phyloP scores from a whole-genome alignment of 192 early-diverging fungal species.

The Podochytrium sp. region DNA sequence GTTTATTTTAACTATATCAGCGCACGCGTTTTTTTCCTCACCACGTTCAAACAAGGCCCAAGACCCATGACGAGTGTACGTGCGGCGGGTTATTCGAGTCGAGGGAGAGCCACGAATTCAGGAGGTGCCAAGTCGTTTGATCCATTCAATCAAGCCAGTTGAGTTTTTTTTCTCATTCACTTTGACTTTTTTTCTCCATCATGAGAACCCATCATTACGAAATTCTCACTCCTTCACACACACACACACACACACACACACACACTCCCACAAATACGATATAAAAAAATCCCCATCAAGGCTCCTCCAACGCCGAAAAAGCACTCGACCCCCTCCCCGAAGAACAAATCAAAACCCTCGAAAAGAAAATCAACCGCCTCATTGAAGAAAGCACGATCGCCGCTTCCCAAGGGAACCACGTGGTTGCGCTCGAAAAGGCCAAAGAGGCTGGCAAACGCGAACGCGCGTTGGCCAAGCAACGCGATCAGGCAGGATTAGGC shows the following conservation, averaged over 20 bases:
- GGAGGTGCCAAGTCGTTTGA: constrained; percentile 52
- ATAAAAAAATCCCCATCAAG: too few relatives aligned
- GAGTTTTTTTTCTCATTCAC: background rate
- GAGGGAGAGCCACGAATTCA: constrained; percentile 45
- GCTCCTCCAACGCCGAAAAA: too few relatives aligned
- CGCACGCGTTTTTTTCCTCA: constrained; percentile 18
- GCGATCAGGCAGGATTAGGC: constrained; percentile 54
- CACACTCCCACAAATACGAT: too few relatives aligned
- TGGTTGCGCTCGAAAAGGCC: constrained; percentile 59
- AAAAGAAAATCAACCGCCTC: constrained; percentile 52
- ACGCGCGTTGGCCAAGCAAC: constrained; percentile 53
- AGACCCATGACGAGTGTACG: constrained; percentile 63
- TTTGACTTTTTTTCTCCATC: too few relatives aligned
- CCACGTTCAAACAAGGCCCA: constrained; percentile 16
- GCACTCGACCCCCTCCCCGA: constrained; percentile 50
- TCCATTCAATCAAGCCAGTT: constrained; percentile 62
- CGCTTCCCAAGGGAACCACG: constrained; percentile 48
- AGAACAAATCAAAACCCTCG: constrained; percentile 58
- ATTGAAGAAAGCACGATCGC: constrained; percentile 56
- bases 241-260: too few relatives aligned
- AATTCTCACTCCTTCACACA: too few relatives aligned
- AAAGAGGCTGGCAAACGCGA: constrained; percentile 65
- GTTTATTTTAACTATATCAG: too few relatives aligned
- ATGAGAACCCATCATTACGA: too few relatives aligned
- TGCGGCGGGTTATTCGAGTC: constrained; percentile 61